Evolutionary conservation across 2,329 filamentous ascomycete species (phyloP).

Genomic region (Aspergillus sp.): DNA sequence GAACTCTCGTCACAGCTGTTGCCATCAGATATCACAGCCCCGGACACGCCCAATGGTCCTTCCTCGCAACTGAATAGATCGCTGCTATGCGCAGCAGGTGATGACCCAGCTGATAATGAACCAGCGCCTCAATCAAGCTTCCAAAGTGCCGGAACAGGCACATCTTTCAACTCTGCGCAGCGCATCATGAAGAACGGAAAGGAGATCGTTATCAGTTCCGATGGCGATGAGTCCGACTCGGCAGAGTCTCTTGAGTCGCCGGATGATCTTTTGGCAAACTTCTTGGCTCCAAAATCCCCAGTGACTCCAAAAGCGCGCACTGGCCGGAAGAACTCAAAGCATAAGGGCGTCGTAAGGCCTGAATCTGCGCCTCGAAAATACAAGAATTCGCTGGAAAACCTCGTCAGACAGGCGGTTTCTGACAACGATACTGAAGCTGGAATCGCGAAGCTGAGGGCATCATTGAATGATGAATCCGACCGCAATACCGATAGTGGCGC

Average conservation of each 20-base stretch:
- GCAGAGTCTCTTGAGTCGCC: conserved; percentile 56
- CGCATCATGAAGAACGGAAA: conserved; percentile 58
- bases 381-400: conserved; percentile 63
- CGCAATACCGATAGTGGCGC: not conserved
- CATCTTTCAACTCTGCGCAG: conserved; percentile 40
- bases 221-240: conserved; percentile 67
- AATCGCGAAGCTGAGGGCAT: conserved; percentile 39
- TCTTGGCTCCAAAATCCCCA: conserved; percentile 15
- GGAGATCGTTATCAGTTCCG: conserved; percentile 63
- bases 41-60: conserved; percentile 15
- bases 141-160: conserved; percentile 19
- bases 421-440: conserved; percentile 61
- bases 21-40: conserved; percentile 17
- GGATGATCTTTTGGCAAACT: conserved; percentile 48
- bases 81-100: not conserved
- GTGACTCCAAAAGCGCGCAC: conserved; percentile 1
- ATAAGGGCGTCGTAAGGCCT: conserved; percentile 6
- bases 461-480: conserved; percentile 10
- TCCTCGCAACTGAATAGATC: conserved; percentile 19
- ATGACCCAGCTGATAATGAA: conserved; percentile 6
- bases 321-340: conserved; percentile 19
- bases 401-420: conserved; percentile 60
- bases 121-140: conserved; percentile 17
- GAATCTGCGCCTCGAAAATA: conserved; percentile 47
- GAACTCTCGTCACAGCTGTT: conserved; percentile 27